Percentiles rank a stretch among this genome's conserved stretches.
These are phyloP conservation scores for Oleoguttula mirabilis DNA, from an alignment of 495 filamentous ascomycete genomes.

Conservation along the genomic window DNA sequence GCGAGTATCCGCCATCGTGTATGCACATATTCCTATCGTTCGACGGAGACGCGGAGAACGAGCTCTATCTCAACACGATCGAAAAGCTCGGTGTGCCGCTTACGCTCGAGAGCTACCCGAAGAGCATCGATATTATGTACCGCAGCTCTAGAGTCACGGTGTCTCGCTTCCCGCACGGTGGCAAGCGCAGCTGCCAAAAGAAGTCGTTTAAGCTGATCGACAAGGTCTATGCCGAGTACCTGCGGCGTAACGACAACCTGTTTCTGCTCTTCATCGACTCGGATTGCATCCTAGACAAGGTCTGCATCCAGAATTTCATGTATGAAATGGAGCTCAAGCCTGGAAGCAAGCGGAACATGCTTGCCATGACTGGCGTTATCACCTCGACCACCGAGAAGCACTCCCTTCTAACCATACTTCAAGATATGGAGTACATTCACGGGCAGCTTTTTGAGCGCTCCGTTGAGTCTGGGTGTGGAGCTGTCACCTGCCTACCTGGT, in stretches of 20 bases:
- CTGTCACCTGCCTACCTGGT: slow-evolving; percentile 90
- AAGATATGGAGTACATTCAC: slow-evolving; percentile 98
- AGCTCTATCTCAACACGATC: slow-evolving; percentile 80
- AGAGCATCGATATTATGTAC: slow-evolving; percentile 84
- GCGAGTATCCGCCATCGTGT: slow-evolving; percentile 86
- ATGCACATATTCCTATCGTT: slow-evolving; percentile 96
- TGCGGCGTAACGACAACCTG: slow-evolving; percentile 78
- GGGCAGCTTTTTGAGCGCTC: slow-evolving; percentile 95
- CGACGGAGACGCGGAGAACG: slow-evolving; percentile 79
- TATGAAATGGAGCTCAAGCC: slow-evolving; percentile 99
- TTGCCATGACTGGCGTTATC: slow-evolving; percentile 97
- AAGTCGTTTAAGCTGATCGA: slow-evolving; percentile 90
- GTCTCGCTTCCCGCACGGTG: slow-evolving; percentile 85
- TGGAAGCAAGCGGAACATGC: slow-evolving; percentile 82
- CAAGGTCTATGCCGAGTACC: slow-evolving; percentile 79
- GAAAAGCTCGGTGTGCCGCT: slow-evolving; percentile 77
- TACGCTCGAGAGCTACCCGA: slow-evolving; percentile 64
- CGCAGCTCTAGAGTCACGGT: slow-evolving; percentile 74
- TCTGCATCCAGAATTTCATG: slow-evolving; percentile 95
- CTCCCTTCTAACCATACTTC: slow-evolving; percentile 78
- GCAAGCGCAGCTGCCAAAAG: slow-evolving; percentile 91
- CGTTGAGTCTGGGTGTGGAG: slow-evolving; percentile 88
- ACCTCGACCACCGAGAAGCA: slow-evolving; percentile 87
- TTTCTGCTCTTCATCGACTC: slow-evolving; percentile 98
- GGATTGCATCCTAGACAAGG: slow-evolving; percentile 86